phyloP scores from a whole-genome alignment of 139 green algal species.

The Trebouxia sp. region DNA sequence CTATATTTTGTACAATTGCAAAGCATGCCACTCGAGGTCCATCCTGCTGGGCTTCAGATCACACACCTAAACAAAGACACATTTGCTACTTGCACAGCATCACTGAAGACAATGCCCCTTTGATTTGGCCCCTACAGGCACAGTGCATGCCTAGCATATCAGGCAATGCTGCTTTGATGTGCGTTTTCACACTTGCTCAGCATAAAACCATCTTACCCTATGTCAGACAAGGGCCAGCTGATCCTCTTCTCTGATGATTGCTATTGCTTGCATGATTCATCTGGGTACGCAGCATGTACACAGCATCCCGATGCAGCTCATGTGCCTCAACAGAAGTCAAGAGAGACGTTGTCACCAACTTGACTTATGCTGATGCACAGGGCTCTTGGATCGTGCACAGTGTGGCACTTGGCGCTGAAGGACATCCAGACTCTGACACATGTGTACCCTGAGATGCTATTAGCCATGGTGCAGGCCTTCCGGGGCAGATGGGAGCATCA shows the following conservation, averaged over 20 bases:
- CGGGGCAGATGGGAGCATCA: not conserved
- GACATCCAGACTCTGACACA: conserved; percentile 19
- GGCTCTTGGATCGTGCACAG: conserved; percentile 20
- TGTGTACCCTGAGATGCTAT: conserved; percentile 28
- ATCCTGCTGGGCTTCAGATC: no score
- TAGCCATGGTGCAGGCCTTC: conserved; percentile 25
- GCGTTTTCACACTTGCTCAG: not conserved
- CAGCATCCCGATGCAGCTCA: not conserved
- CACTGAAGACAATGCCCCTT: no score
- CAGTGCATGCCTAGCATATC: no score
- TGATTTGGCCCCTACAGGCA: no score
- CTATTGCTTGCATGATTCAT: not conserved
- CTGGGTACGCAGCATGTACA: not conserved
- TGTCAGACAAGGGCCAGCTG: not conserved
- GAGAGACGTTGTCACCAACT: not conserved
- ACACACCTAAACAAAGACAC: no score
- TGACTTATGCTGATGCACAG: not conserved
- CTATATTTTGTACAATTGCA: no score
- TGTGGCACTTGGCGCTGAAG: conserved; percentile 8
- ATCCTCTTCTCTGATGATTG: not conserved
- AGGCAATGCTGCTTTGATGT: no score
- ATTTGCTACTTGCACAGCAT: no score
- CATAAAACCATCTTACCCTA: not conserved
- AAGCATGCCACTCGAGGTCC: no score
- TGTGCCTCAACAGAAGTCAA: no score